Evolutionary conservation across 768 basidiomycete species (phyloP).

Genomic region (Pisolithus microcarpus): DNA sequence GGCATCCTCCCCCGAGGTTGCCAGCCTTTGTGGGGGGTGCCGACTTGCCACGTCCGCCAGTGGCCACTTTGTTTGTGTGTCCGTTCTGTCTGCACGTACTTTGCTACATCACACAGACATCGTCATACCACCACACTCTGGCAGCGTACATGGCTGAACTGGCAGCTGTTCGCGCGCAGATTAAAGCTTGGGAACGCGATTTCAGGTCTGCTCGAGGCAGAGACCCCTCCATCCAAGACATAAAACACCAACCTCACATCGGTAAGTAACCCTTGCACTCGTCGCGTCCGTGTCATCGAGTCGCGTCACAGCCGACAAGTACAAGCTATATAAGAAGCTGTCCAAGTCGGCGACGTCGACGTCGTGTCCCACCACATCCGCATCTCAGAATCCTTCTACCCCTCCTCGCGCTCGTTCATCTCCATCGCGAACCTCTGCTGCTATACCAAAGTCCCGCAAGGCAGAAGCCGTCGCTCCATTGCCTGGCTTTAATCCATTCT

Average conservation of each 20-base stretch:
- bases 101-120: no score
- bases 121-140: background rate
- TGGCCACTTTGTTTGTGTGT: background rate
- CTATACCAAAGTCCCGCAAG: slow-evolving; percentile 44
- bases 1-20: no score
- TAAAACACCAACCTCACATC: slow-evolving; percentile 51
- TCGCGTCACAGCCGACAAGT: slow-evolving; percentile 55
- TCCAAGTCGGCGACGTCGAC: slow-evolving; percentile 38
- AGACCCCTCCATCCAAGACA: slow-evolving; percentile 64
- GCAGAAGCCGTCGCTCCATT: slow-evolving; percentile 47
- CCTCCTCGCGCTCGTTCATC: slow-evolving; percentile 26
- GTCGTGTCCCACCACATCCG: slow-evolving; percentile 26
- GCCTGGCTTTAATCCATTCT: slow-evolving; percentile 68
- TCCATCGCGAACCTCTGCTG: slow-evolving; percentile 18
- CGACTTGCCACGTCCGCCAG: background rate
- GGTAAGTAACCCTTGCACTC: slow-evolving; percentile 38
- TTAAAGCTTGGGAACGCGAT: slow-evolving; percentile 71
- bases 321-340: slow-evolving; percentile 75
- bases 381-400: slow-evolving; percentile 23
- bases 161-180: slow-evolving; percentile 49
- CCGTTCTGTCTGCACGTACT: no score
- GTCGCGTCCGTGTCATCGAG: slow-evolving; percentile 9
- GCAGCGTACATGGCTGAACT: slow-evolving; percentile 13
- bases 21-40: no score
- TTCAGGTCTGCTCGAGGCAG: slow-evolving; percentile 52